These are phyloP conservation scores for Aspergillus leporis DNA, from an alignment of 495 filamentous ascomycete genomes.

Conservation along the genomic window DNA sequence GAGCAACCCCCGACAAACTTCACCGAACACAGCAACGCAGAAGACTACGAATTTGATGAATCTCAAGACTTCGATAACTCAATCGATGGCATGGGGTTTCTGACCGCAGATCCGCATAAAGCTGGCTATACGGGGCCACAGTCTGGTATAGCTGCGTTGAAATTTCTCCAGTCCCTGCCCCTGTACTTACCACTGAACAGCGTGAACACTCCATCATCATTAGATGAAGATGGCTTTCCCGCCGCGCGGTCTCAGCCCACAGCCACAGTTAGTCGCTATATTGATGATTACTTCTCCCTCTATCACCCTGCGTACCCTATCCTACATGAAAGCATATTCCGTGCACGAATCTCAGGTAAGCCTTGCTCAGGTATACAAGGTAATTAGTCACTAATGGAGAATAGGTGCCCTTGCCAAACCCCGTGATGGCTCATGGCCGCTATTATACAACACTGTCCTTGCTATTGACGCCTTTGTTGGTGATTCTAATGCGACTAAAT, in stretches of 20 bases:
- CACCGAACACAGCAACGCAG: constrained; percentile 23
- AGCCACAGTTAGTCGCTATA: constrained; percentile 8
- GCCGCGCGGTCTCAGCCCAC: constrained; percentile 2
- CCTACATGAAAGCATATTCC: constrained; percentile 23
- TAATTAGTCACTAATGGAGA: background rate
- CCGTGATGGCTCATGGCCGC: constrained; percentile 21
- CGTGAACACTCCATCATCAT: constrained; percentile 18
- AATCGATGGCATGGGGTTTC: constrained; percentile 23
- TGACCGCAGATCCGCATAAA: constrained; percentile 22
- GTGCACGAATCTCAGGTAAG: constrained; percentile 22
- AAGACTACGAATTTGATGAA: constrained; percentile 27
- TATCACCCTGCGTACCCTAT: constrained; percentile 24
- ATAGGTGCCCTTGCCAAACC: constrained; percentile 22
- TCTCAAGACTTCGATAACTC: constrained; percentile 25
- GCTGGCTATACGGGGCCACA: constrained; percentile 24
- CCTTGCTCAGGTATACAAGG: background rate
- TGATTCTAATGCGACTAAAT: constrained; percentile 20
- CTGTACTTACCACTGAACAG: constrained; percentile 20
- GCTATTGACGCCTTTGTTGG: constrained; percentile 24
- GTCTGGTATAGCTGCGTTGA: constrained; percentile 23
- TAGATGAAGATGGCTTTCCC: constrained; percentile 17
- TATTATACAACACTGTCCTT: constrained; percentile 23
- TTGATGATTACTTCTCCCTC: constrained; percentile 22
- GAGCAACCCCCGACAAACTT: constrained; percentile 20
- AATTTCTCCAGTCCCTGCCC: constrained; percentile 23